phyloP scores from a whole-genome alignment of 2,329 filamentous ascomycete species.

The Aspergillus texensis region DNA sequence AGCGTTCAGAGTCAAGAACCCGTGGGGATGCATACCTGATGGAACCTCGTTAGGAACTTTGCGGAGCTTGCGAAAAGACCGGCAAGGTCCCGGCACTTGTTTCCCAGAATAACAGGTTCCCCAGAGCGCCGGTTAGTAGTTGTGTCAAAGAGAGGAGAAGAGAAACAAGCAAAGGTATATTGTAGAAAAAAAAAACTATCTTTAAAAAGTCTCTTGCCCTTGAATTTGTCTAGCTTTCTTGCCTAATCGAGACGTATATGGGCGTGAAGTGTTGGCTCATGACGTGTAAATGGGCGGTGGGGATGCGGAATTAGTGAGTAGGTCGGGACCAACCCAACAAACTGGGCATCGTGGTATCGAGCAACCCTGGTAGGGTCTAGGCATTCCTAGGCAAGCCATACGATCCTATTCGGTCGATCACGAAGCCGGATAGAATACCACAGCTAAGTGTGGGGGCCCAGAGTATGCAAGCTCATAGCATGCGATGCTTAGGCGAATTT shows the following conservation, averaged over 20 bases:
- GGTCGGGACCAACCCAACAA: slow-evolving; percentile 8
- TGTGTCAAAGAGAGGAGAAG: neutral
- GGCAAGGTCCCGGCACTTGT: neutral
- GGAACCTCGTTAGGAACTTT: neutral
- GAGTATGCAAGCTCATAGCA: neutral
- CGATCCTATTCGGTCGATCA: neutral
- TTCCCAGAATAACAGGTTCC: neutral
- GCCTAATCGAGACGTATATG: neutral
- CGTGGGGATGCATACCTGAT: slow-evolving; percentile 6
- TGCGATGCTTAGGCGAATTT: slow-evolving; percentile 1
- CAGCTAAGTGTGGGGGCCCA: neutral
- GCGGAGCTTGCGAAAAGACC: too few species aligned
- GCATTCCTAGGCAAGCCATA: neutral
- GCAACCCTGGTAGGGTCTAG: neutral
- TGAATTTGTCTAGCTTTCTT: neutral
- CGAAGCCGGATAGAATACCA: neutral
- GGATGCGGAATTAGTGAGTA: slow-evolving; percentile 9
- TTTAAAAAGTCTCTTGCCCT: neutral
- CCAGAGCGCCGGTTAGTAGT: neutral
- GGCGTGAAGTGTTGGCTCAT: slow-evolving; percentile 8
- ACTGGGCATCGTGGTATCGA: neutral
- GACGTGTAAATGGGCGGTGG: slow-evolving; percentile 15
- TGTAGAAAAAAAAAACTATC: neutral
- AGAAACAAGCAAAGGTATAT: neutral
- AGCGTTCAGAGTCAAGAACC: neutral